Conservation (phyloP, 23 red algal genomes). For the Gracilariopsis chorda region DNA sequence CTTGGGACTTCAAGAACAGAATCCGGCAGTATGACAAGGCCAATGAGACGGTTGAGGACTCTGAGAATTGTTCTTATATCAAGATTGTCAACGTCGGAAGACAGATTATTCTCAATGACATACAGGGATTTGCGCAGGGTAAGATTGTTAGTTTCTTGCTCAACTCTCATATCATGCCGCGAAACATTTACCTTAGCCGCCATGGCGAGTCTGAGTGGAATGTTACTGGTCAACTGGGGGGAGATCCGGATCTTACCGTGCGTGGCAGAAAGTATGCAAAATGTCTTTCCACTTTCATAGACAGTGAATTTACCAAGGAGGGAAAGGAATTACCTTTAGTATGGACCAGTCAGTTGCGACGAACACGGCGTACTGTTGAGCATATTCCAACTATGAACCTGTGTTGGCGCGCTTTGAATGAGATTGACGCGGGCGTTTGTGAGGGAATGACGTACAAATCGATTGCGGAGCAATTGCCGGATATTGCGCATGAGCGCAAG, state of each 20-base stretch:
- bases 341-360: constrained; percentile 92
- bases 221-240: constrained; percentile 94
- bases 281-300: constrained; percentile 64
- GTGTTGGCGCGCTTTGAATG: constrained; percentile 96
- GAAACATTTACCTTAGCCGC: constrained; percentile 90
- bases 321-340: constrained; percentile 75
- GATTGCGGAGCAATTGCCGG: constrained; percentile 69
- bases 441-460: constrained; percentile 96
- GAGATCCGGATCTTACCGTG: constrained; percentile 84
- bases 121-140: constrained; percentile 90
- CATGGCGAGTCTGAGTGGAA: constrained; percentile 99
- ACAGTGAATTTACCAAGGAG: constrained; percentile 73
- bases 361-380: constrained; percentile 89
- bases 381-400: constrained; percentile 91
- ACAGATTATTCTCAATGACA: constrained; percentile 86
- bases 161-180: constrained; percentile 87
- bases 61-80: constrained; percentile 80
- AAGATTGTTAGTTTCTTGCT: constrained; percentile 96
- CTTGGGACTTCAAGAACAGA: constrained; percentile 89
- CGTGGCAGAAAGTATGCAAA: constrained; percentile 80
- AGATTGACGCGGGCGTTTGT: constrained; percentile 98
- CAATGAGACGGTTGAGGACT: constrained; percentile 78
- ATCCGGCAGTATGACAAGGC: constrained; percentile 73
- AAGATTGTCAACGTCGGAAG: constrained; percentile 92
- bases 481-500: constrained; percentile 71